Percentiles rank a stretch among this genome's conserved stretches.
Conservation (phyloP, 768 basidiomycete species). For the Mycena leptocephala region DNA sequence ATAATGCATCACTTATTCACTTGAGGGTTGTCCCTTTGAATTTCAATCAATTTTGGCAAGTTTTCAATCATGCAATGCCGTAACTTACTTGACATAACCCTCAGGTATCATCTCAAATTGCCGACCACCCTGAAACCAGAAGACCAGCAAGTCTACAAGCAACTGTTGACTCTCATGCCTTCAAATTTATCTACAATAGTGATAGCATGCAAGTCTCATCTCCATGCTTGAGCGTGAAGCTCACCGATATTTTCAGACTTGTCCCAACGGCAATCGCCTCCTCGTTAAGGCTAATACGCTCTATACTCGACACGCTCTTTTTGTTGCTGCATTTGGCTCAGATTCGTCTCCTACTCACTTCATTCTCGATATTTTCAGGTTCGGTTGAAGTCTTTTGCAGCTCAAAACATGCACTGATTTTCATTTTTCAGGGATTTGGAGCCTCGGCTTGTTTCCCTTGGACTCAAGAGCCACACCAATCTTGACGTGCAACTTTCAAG, state of each 20-base stretch:
- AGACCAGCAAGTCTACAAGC: slow-evolving; percentile 31
- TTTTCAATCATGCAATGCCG: background rate
- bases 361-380: slow-evolving; percentile 45
- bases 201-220: slow-evolving; percentile 12
- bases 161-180: slow-evolving; percentile 25
- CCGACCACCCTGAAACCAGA: slow-evolving; percentile 21
- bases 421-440: slow-evolving; percentile 24
- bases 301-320: slow-evolving; percentile 54
- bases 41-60: slow-evolving; percentile 33
- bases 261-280: slow-evolving; percentile 48
- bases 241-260: slow-evolving; percentile 20
- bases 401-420: background rate
- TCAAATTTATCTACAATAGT: slow-evolving; percentile 10
- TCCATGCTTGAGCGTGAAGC: background rate
- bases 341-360: slow-evolving; percentile 47
- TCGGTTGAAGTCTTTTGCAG: slow-evolving; percentile 30
- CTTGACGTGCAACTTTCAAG: slow-evolving; percentile 54
- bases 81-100: background rate
- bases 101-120: slow-evolving; percentile 28
- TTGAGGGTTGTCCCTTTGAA: slow-evolving; percentile 23
- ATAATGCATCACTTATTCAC: slow-evolving; percentile 19
- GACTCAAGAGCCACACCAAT: slow-evolving; percentile 47
- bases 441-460: slow-evolving; percentile 41
- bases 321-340: slow-evolving; percentile 53
- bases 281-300: slow-evolving; percentile 47